phyloP scores from a whole-genome alignment of 768 basidiomycete species.

The Pulveroboletus sp. region DNA sequence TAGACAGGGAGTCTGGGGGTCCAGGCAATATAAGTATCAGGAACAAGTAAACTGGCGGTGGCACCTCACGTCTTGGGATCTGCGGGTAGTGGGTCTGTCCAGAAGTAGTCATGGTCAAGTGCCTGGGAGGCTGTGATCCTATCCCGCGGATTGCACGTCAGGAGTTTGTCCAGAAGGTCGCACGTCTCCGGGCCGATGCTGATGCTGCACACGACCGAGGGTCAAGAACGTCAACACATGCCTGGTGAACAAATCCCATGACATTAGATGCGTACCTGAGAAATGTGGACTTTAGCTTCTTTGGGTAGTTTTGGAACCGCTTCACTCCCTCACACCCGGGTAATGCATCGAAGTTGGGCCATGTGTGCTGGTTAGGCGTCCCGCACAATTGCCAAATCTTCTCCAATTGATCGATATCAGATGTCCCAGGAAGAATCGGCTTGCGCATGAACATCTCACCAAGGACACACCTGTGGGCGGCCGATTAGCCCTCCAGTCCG shows the following conservation, averaged over 20 bases:
- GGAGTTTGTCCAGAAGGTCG: conserved; percentile 77
- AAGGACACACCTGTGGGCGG: conserved; percentile 70
- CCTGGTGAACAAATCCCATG: neutral
- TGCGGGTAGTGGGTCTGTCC: conserved; percentile 83
- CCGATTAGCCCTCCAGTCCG: conserved; percentile 1
- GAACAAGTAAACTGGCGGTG: neutral
- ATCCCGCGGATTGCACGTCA: conserved; percentile 78
- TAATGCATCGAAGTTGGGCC: conserved; percentile 71
- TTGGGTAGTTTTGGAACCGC: conserved; percentile 48
- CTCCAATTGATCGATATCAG: conserved; percentile 88
- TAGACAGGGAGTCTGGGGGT: conserved; percentile 60
- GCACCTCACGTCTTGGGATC: conserved; percentile 69
- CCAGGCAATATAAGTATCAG: neutral
- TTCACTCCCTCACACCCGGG: conserved; percentile 80
- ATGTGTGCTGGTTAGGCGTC: conserved; percentile 74
- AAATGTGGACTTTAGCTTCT: conserved; percentile 54
- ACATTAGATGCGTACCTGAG: conserved; percentile 47
- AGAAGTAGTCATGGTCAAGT: conserved; percentile 91
- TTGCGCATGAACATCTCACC: conserved; percentile 90
- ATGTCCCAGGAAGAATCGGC: conserved; percentile 83
- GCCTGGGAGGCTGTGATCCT: conserved; percentile 83
- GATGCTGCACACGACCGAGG: conserved; percentile 12
- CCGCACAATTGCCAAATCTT: conserved; percentile 91
- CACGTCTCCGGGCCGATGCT: conserved; percentile 71
- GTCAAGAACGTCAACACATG: neutral